These are phyloP conservation scores for Starmerella geochares DNA, from an alignment of 805 yeast genomes.

Conservation along the genomic window DNA sequence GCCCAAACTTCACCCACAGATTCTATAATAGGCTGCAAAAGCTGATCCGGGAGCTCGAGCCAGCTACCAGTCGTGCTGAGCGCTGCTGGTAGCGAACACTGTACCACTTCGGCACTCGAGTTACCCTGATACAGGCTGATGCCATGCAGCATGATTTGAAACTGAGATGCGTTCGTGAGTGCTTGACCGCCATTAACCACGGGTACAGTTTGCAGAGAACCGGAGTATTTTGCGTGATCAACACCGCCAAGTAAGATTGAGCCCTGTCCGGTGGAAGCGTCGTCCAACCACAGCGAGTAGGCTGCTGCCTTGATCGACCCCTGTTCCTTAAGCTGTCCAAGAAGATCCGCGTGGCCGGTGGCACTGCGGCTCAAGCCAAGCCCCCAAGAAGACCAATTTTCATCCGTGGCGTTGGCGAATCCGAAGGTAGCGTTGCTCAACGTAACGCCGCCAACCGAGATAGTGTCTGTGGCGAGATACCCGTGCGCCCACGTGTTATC, in stretches of 20 bases:
- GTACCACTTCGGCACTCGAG: neutral
- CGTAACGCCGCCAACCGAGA: too few species aligned
- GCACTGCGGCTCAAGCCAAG: too few species aligned
- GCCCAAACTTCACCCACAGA: conserved; percentile 16
- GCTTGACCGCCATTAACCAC: conserved; percentile 28
- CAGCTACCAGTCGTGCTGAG: conserved; percentile 50
- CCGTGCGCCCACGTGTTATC: too few species aligned
- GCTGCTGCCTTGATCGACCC: conserved; percentile 36
- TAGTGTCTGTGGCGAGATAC: too few species aligned
- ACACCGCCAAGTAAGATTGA: conserved; percentile 36
- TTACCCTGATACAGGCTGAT: conserved; percentile 10
- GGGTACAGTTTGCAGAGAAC: conserved; percentile 32
- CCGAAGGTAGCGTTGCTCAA: too few species aligned
- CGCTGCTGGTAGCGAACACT: conserved; percentile 18
- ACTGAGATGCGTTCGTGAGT: conserved; percentile 21
- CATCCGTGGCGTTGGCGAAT: too few species aligned
- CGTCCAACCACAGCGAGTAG: conserved; percentile 38
- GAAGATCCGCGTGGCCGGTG: too few species aligned
- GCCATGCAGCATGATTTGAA: conserved; percentile 25
- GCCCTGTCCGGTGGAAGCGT: conserved; percentile 29
- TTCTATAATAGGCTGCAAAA: conserved; percentile 14
- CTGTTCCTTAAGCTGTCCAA: conserved; percentile 31
- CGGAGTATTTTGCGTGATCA: conserved; percentile 35
- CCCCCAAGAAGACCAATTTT: too few species aligned
- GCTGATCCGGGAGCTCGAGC: conserved; percentile 36